Evolutionary conservation across 495 filamentous ascomycete species (phyloP), one percentile per base, ranked within the genome.

Genomic region (Hypoxylon fuscum): DNA sequence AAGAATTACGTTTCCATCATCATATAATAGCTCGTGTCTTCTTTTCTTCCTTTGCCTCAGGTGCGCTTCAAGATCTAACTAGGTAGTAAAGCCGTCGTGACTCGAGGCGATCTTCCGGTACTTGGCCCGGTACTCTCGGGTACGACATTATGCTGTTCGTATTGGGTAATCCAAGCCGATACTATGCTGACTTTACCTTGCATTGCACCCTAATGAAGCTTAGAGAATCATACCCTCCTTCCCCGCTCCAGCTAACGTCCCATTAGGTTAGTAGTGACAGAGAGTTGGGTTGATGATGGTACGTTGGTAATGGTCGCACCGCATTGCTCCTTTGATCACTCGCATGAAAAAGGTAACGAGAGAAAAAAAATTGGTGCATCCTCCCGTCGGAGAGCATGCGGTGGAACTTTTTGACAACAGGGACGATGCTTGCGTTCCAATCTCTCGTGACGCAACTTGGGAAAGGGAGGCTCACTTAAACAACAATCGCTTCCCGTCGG

Each of bases 271-370:
- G 11, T n/a, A 22, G 37, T 43, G 37, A 43, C 55, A 35, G 27
- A 2, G 9, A 18, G 31, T 42, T 20, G 49, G 53, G 31, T 23
- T 20, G 5, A 31, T 7, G 2, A 12, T 46, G 11, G 2, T 40
- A n/a, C 21, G 48, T 8, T 40, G 15, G 18, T 23, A 23, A 23
- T 52, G 63, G 63, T 66, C 31, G 57, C 63, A 66, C 63, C 52
- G 63, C 63, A 66, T n/a, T 66, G 42, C 31, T 62, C 42, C 46
- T 54, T 54, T 21, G 57, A 66, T 66, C 63, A 66, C 57, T 66
- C 53, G 63, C 63, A 66, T 54, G 43, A 55, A n/a, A 46, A 62
- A 35, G 45, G 50, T n/a, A 5, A 35, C 22, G 5, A 23, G n/a
- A 29, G 32, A 21, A 22, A 55, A 20, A 46, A 4, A 29, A 14